Evolutionary conservation across 2,329 filamentous ascomycete species (phyloP).

Genomic region (Chaetothyriales sp.): DNA sequence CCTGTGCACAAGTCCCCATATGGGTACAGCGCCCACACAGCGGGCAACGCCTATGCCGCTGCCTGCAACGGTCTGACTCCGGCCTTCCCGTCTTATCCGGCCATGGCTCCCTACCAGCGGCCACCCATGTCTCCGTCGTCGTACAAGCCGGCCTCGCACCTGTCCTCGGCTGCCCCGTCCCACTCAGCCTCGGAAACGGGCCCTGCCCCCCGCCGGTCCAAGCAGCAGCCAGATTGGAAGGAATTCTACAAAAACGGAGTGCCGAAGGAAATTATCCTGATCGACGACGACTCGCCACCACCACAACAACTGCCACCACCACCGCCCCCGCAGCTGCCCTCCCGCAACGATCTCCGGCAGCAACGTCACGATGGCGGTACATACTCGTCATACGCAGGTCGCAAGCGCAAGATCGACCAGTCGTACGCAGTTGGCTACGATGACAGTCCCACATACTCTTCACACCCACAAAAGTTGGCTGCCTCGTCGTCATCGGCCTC

Average conservation of each 20-base stretch:
- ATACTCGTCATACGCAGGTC: slow-evolving; percentile 30
- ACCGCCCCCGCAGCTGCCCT: slow-evolving; percentile 18
- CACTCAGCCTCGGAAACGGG: slow-evolving; percentile 25
- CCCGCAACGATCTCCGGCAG: slow-evolving; percentile 16
- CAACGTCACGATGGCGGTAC: slow-evolving; percentile 7
- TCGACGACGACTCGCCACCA: slow-evolving; percentile 53
- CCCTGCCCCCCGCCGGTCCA: slow-evolving; percentile 25
- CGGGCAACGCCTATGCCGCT: slow-evolving; percentile 36
- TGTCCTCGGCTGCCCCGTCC: slow-evolving; percentile 23
- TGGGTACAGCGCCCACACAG: slow-evolving; percentile 45
- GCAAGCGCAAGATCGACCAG: slow-evolving; percentile 55
- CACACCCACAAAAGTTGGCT: slow-evolving; percentile 55
- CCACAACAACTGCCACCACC: slow-evolving; percentile 9
- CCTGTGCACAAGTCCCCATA: slow-evolving; percentile 53
- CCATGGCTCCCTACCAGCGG: slow-evolving; percentile 20
- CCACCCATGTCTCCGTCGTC: slow-evolving; percentile 12
- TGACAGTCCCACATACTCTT: slow-evolving; percentile 54
- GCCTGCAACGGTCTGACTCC: slow-evolving; percentile 28
- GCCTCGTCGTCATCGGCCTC: slow-evolving; percentile 54
- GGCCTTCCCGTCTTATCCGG: slow-evolving; percentile 27
- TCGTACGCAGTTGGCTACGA: slow-evolving; percentile 60
- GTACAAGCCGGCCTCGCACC: slow-evolving; percentile 25
- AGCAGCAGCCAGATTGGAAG: slow-evolving; percentile 56
- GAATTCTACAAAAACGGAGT: slow-evolving; percentile 71
- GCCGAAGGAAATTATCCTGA: slow-evolving; percentile 73